Conservation (phyloP, 176 grass and related monocot genomes). For the Ananas comosus region DNA sequence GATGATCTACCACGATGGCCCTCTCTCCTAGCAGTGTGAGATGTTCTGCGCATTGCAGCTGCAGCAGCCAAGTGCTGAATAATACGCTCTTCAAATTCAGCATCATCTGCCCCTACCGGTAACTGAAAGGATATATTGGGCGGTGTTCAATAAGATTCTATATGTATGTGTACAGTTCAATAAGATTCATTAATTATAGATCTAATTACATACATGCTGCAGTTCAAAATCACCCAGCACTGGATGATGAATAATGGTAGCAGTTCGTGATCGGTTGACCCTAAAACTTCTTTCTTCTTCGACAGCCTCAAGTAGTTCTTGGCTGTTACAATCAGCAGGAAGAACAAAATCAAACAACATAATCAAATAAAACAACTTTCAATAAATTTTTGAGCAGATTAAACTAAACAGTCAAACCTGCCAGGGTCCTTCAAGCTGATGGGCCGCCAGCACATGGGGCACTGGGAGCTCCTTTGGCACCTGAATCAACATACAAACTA, state of each 20-base stretch:
- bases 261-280: constrained; percentile 45
- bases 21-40: constrained; percentile 69
- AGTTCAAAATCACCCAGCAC: constrained; percentile 69
- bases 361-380: neutral
- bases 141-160: neutral
- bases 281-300: constrained; percentile 58
- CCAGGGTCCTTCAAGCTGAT: constrained; percentile 80
- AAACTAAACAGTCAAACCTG: constrained; percentile 35
- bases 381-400: neutral
- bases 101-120: constrained; percentile 51
- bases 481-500: constrained; percentile 28
- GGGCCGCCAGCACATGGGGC: constrained; percentile 90
- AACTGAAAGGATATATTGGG: constrained; percentile 33
- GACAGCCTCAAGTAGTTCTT: constrained; percentile 72
- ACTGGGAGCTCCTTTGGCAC: constrained; percentile 96
- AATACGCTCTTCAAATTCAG: constrained; percentile 78
- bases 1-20: constrained; percentile 41
- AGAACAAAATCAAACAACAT: neutral
- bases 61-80: constrained; percentile 73
- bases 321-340: constrained; percentile 29
- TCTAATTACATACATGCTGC: constrained; percentile 49
- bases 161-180: neutral
- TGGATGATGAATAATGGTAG: constrained; percentile 72
- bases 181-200: neutral
- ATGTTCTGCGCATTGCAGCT: constrained; percentile 51